Evolutionary conservation across 257 asterid genomes (phyloP).

Genomic region (Cynanchum wilfordii): DNA sequence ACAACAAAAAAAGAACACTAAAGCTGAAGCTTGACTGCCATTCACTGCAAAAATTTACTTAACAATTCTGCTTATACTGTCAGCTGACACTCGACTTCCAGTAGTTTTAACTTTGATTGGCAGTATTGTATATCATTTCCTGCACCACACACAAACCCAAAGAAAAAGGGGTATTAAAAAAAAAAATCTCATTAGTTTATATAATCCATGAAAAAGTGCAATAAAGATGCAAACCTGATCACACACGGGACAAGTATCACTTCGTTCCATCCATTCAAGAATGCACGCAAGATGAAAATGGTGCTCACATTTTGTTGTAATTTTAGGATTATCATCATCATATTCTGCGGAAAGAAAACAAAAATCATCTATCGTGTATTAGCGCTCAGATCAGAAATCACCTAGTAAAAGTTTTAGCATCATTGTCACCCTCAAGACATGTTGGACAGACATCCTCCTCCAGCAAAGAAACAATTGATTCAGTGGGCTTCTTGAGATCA

Average conservation of each 20-base stretch:
- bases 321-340: constrained; percentile 79
- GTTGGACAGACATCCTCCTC: constrained; percentile 86
- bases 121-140: constrained; percentile 67
- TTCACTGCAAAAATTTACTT: constrained; percentile 15
- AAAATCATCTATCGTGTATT: neutral
- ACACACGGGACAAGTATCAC: constrained; percentile 84
- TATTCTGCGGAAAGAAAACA: constrained; percentile 57
- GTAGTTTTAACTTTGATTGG: constrained; percentile 35
- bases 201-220: neutral
- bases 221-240: constrained; percentile 51
- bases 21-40: constrained; percentile 20
- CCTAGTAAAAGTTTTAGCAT: constrained; percentile 7
- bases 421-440: constrained; percentile 76
- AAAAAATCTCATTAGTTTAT: neutral
- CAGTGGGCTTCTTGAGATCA: constrained; percentile 51
- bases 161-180: constrained; percentile 7
- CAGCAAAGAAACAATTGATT: constrained; percentile 31
- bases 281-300: constrained; percentile 88
- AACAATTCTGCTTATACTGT: constrained; percentile 6
- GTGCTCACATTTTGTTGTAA: constrained; percentile 80
- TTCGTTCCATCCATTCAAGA: constrained; percentile 98
- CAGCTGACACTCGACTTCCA: constrained; percentile 11
- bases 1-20: constrained; percentile 26
- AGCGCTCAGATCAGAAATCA: neutral
- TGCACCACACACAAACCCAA: constrained; percentile 25